Evolutionary conservation across 2,329 filamentous ascomycete species (phyloP), one percentile per base, ranked within the genome.

Genomic region (Monilinia aucupariae): DNA sequence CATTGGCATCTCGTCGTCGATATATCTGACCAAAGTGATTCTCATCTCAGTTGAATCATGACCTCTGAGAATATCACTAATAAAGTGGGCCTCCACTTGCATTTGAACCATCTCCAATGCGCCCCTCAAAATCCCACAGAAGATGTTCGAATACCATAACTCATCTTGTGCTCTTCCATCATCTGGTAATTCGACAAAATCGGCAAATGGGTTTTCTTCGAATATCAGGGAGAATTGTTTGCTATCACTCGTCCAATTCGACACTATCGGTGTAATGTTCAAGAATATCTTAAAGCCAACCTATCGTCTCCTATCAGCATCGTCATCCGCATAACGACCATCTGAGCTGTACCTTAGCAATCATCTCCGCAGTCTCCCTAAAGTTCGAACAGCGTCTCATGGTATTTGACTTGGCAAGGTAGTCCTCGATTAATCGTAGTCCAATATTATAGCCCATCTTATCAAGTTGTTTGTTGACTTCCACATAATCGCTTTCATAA

Each of bases 391-490:
- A 99, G 68, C 92, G 84, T 70, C 91, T 90, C 83, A 88, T 88
- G 2, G 90, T 91, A 71, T 91, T 93, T 6, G 92, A 94, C 76
- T 97, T 97, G 71, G 94, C 94, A 22, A 99, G 85, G 73, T 97
- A 99, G 77, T 99, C 94, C 72, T 99, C 94, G 70, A 99, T 97
- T 68, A 99, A 79, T 45, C 94, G 90, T 73, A 97, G 82, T 34
- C 94, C 94, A 68, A 99, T 99, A 73, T 97, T 97, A 79, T 97
- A 97, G 62, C 94, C 94, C 94, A 99, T 99, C 78, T 93, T 96
- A 75, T 99, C 94, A 51, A 99, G 83, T 76, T 99, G 94, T 76
- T 93, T 92, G 79, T 99, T 99, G 74, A 99, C 93, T 75, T 97
- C 92, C 59, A 85, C 81, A 75, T 99, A 99, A 78, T 97, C 91